phyloP scores from a whole-genome alignment of 2,329 filamentous ascomycete genomes.

The Fusarium haematococcum region DNA sequence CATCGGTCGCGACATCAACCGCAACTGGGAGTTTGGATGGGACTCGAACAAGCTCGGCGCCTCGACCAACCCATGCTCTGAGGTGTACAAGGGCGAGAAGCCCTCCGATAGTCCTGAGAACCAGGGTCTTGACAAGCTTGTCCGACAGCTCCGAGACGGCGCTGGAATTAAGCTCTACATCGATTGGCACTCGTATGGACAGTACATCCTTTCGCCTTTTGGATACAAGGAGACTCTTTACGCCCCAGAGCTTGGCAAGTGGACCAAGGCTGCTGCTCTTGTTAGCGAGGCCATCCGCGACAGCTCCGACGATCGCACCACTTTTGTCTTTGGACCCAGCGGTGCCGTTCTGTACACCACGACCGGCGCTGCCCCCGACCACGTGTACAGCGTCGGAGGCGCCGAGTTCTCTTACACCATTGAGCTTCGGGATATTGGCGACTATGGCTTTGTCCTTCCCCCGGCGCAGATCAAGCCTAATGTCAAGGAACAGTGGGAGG shows the following conservation, averaged over 20 bases:
- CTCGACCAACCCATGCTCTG: conserved; percentile 60
- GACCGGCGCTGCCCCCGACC: conserved; percentile 48
- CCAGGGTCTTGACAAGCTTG: conserved; percentile 53
- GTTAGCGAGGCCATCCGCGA: conserved; percentile 47
- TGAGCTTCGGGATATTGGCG: conserved; percentile 50
- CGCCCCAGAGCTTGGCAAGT: conserved; percentile 54
- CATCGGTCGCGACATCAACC: conserved; percentile 64
- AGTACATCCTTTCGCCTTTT: conserved; percentile 58
- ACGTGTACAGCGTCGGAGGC: conserved; percentile 39
- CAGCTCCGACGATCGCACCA: conserved; percentile 44
- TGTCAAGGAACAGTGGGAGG: conserved; percentile 52
- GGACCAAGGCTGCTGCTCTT: conserved; percentile 51
- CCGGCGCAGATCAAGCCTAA: conserved; percentile 52
- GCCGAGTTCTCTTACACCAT: conserved; percentile 55
- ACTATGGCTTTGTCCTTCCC: conserved; percentile 54
- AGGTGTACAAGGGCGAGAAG: conserved; percentile 57
- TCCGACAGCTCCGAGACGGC: conserved; percentile 46
- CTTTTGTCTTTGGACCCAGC: conserved; percentile 52
- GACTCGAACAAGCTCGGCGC: conserved; percentile 56
- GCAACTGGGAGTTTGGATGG: conserved; percentile 66
- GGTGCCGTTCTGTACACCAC: conserved; percentile 54
- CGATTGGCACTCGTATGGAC: conserved; percentile 61
- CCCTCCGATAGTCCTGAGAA: conserved; percentile 60
- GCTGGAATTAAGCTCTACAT: conserved; percentile 59
- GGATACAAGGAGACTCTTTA: conserved; percentile 58